Evolutionary conservation across 495 filamentous ascomycete genomes (phyloP).

Genomic region (Recurvomyces mirabilis): DNA sequence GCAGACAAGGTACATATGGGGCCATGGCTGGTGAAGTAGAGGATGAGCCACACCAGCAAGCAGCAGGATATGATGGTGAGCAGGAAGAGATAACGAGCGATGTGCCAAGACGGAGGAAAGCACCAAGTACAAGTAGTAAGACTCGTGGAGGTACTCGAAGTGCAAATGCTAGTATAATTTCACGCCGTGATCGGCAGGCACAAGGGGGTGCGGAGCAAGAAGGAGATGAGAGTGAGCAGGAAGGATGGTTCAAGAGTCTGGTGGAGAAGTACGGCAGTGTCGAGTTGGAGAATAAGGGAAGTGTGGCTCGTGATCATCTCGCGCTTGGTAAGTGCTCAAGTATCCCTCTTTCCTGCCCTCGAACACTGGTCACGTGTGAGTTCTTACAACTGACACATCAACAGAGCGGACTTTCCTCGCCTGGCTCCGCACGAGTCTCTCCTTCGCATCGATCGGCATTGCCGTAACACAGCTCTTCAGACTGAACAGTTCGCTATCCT

Average conservation of each 20-base stretch:
- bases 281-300: slow-evolving; percentile 93
- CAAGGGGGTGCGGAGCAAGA: slow-evolving; percentile 13
- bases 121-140: not conserved
- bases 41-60: not conserved
- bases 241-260: slow-evolving; percentile 38
- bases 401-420: slow-evolving; percentile 92
- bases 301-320: slow-evolving; percentile 87
- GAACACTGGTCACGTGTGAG: too few species aligned
- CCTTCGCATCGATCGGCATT: slow-evolving; percentile 93
- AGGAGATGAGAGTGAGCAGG: slow-evolving; percentile 18
- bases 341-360: too few species aligned
- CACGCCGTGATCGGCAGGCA: not conserved
- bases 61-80: slow-evolving; percentile 8
- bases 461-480: slow-evolving; percentile 94
- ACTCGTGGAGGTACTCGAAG: not conserved
- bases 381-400: too few species aligned
- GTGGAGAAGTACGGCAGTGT: slow-evolving; percentile 67
- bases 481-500: slow-evolving; percentile 60
- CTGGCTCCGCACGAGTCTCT: slow-evolving; percentile 89
- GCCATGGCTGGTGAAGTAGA: slow-evolving; percentile 6
- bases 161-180: slow-evolving; percentile 1
- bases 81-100: slow-evolving; percentile 1
- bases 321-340: slow-evolving; percentile 72
- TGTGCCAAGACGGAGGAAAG: slow-evolving; percentile 4
- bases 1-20: slow-evolving; percentile 8